These are phyloP conservation scores for Cercis canadensis DNA, from an alignment of 306 rosid genomes.

Conservation along the genomic window DNA sequence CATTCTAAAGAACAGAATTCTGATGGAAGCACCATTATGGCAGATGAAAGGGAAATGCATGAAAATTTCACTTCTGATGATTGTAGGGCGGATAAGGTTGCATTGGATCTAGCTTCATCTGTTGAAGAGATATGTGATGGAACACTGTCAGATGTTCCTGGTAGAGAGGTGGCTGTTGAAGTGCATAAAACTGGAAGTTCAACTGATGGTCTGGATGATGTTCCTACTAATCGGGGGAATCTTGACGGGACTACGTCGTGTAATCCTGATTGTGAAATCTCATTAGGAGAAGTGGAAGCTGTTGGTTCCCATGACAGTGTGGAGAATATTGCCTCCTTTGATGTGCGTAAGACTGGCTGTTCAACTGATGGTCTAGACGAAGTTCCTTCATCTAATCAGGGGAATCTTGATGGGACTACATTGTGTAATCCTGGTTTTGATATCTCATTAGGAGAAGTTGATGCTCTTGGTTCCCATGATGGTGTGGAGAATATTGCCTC, in stretches of 20 bases:
- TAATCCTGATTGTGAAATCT: not conserved
- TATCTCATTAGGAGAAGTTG: not conserved
- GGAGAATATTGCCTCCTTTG: slow-evolving; percentile 19
- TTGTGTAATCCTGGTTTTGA: not conserved
- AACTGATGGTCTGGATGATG: not conserved
- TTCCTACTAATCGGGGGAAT: not conserved
- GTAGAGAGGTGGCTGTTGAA: slow-evolving; percentile 29
- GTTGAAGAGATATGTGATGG: slow-evolving; percentile 28
- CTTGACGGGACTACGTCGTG: not conserved
- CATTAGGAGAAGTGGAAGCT: not conserved
- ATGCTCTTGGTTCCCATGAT: slow-evolving; percentile 11
- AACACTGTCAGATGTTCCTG: slow-evolving; percentile 13
- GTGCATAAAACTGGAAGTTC: slow-evolving; percentile 10
- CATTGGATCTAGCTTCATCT: slow-evolving; percentile 19
- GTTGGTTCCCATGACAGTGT: slow-evolving; percentile 12
- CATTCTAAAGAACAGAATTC: slow-evolving; percentile 34
- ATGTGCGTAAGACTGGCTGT: slow-evolving; percentile 10
- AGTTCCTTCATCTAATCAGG: not conserved
- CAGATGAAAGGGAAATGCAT: slow-evolving; percentile 32
- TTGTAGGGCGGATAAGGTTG: slow-evolving; percentile 10
- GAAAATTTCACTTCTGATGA: slow-evolving; percentile 19
- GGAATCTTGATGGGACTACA: not conserved
- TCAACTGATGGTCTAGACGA: slow-evolving; percentile 1
- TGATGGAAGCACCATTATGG: slow-evolving; percentile 29
- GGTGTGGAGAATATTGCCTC: slow-evolving; percentile 22